Percentiles rank a stretch among this genome's conserved stretches.
phyloP scores from a whole-genome alignment of 352 stramenopile genomes.

The Phytophthora ramorum region DNA sequence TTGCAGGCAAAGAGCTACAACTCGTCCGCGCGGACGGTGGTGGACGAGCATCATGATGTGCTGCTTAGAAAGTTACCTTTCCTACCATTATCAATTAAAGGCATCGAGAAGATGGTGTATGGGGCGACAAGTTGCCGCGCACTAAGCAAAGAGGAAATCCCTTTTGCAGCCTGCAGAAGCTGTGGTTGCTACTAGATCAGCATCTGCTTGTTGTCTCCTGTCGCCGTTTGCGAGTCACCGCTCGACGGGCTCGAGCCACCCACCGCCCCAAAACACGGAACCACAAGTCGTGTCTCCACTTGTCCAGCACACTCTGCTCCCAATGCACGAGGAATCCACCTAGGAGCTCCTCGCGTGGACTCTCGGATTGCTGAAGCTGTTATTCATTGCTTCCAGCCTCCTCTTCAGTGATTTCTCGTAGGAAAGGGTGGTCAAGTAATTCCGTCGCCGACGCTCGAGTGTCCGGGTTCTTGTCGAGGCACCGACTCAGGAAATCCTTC shows the following conservation, averaged over 20 bases:
- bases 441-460: constrained; percentile 84
- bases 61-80: constrained; percentile 60
- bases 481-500: constrained; percentile 57
- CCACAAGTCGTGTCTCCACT: constrained; percentile 15
- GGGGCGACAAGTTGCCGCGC: too few relatives aligned
- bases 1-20: constrained; percentile 79
- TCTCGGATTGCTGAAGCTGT: neutral
- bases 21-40: constrained; percentile 38
- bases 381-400: constrained; percentile 20
- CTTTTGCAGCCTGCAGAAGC: too few relatives aligned
- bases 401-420: constrained; percentile 16
- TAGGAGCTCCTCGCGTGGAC: neutral
- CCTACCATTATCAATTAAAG: too few relatives aligned
- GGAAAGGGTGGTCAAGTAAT: constrained; percentile 78
- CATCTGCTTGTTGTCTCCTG: neutral
- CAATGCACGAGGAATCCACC: constrained; percentile 7
- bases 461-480: constrained; percentile 68
- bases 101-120: too few relatives aligned
- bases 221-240: neutral
- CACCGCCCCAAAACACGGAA: constrained; percentile 8
- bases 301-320: constrained; percentile 14
- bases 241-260: constrained; percentile 9
- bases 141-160: too few relatives aligned
- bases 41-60: constrained; percentile 51
- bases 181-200: too few relatives aligned